Base-by-base conservation (phyloP, 352 stramenopile species). In the Phytophthora pinifolia region DNA sequence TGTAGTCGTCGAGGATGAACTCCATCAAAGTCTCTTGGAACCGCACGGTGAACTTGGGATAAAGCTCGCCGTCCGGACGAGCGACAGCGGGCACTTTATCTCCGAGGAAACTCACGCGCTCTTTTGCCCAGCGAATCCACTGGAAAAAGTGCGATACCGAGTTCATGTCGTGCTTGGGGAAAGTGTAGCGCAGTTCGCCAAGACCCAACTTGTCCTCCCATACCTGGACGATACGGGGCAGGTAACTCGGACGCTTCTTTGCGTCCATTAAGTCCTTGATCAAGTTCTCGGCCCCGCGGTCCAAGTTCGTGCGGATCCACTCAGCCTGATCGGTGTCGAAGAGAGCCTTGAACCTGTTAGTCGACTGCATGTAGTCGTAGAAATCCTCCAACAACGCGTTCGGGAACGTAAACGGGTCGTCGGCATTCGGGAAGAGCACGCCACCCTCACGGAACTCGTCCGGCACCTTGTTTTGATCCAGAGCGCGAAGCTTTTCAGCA, bases 81-180 rank as follows among this genome's bases (percentile, higher is more conserved):
- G 70, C 79, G 14, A 65, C 32, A 12, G 57, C 54, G 17, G 84
- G 79, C 27, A 66, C 77, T 10, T 75, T 62, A 34, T 76, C 65
- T 12, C 79, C 79, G 18, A 91, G 54, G 48, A 76, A 88, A 20
- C 62, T 78, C 8, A 91, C 70, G 37, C 81, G 78, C 42, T 94
- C 84, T 54, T 92, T 94, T 10, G 72, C 81, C 84, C 84, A 94
- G 17, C 82, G 82, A 45, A 92, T 39, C 84, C 84, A 94, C 33
- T 79, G 57, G 56, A 88, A 91, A 44, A 84, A 91, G 45, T 87
- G 72, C 14, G 77, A 84, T 25, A 89, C 75, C 25, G 70, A 73
- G 46, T 88, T 89, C 32, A 68, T 58, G 14, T 63, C 47, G 13
- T 51, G 51, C 62, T 94, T 94, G 1, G 79, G 79, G 32, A 94